Conservation (phyloP, 2,329 filamentous ascomycete species). For the Paradendryphiella salina region DNA sequence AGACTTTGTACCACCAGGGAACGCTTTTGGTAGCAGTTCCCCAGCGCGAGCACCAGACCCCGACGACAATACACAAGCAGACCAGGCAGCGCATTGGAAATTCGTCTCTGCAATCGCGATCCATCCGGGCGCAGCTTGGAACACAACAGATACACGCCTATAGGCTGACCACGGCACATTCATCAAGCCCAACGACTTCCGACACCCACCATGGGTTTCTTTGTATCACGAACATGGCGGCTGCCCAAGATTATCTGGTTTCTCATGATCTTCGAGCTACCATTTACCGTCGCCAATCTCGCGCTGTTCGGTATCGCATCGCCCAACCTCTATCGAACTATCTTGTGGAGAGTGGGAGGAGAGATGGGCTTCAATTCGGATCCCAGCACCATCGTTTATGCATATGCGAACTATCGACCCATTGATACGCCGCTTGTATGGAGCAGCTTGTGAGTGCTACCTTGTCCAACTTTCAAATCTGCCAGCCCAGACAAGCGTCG, state of each 20-base stretch:
- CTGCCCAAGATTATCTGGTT: conserved; percentile 56
- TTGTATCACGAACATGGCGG: conserved; percentile 60
- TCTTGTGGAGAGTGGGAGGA: conserved; percentile 72
- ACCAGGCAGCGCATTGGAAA: not conserved
- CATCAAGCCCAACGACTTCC: too few relatives aligned
- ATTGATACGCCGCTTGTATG: conserved; percentile 69
- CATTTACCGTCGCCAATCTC: conserved; percentile 65
- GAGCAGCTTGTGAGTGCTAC: conserved; percentile 66
- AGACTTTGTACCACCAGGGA: conserved; percentile 14
- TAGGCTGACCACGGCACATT: conserved; percentile 3
- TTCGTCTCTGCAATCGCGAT: conserved; percentile 7
- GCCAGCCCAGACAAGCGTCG: too few relatives aligned
- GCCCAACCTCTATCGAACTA: conserved; percentile 71
- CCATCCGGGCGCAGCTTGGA: conserved; percentile 14
- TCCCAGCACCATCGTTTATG: conserved; percentile 69
- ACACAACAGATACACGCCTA: conserved; percentile 2
- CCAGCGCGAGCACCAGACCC: not conserved
- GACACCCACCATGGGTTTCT: conserved; percentile 45
- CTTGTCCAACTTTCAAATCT: not conserved
- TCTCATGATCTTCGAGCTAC: conserved; percentile 68
- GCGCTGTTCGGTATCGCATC: conserved; percentile 73
- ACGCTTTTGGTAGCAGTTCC: conserved; percentile 6
- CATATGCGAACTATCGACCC: conserved; percentile 70
- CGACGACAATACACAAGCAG: conserved; percentile 1
- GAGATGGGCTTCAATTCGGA: conserved; percentile 74